Evolutionary conservation across 2,329 filamentous ascomycete species (phyloP), one percentile per base, ranked within the genome.

Genomic region (Pyrenochaeta sp.): DNA sequence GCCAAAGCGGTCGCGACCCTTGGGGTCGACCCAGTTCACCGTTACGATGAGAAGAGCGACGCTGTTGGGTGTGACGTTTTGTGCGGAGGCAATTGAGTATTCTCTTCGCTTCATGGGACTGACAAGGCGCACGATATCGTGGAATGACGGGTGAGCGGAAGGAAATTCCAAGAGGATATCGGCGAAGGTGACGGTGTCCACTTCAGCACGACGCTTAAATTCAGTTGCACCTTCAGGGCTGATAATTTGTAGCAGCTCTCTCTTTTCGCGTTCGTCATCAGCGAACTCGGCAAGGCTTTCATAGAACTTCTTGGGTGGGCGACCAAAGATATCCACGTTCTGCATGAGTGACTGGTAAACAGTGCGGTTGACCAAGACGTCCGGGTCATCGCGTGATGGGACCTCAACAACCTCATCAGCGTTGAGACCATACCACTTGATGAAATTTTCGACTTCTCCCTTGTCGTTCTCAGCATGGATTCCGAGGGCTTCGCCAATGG

Each of bases 51-150:
- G 94, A 53, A 99, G 84, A 7, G 92, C 84, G 45, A 99, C 91
- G n/a, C 84, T 86, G 66, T 79, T 92, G 14, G 94, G 92, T 1
- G 90, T 92, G 27, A 97, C 93, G 62, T 93, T 90, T 76, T 99
- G 94, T 41, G 91, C 94, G 3, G 94, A 97, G 14, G 94, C 94
- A 59, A 99, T 97, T n/a, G 90, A 96, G 81, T 99, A 99, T 75
- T 99, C 94, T 63, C 94, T 85, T 49, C 94, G 89, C 82, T 99
- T 99, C 78, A 96, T 86, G 9, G 94, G 93, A 55, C 81, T 83
- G 55, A 99, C 88, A 50, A 99, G 90, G 64, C 86, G 87, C 53
- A 89, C 83, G 44, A 99, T 87, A 60, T 97, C 91, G 67, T 91
- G 84, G 84, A 97, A 94, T 47, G 79, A 79, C 5, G 93, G 94